Evolutionary conservation across 495 filamentous ascomycete species (phyloP).

Genomic region (Hypoxylon perforatum): DNA sequence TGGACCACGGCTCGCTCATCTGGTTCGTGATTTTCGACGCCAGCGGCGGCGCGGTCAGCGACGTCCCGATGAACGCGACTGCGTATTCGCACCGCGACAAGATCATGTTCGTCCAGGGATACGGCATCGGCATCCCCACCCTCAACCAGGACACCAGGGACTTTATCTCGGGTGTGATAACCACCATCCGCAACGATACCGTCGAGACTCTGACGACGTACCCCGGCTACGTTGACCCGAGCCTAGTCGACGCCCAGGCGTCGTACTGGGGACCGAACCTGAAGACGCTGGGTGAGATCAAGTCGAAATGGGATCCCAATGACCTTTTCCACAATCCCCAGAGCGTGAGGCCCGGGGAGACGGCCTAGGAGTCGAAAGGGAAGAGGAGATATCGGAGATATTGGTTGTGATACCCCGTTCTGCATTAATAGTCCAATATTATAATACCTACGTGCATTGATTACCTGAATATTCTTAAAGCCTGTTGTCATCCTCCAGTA

Average conservation of each 20-base stretch:
- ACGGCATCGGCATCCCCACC: constrained; percentile 61
- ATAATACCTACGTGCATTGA: constrained; percentile 27
- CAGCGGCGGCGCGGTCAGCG: constrained; percentile 64
- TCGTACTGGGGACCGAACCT: constrained; percentile 69
- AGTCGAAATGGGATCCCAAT: constrained; percentile 64
- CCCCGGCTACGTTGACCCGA: constrained; percentile 78
- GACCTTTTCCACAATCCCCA: constrained; percentile 74
- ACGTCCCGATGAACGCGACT: constrained; percentile 56
- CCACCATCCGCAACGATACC: constrained; percentile 47
- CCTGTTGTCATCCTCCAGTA: background rate
- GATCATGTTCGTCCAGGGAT: constrained; percentile 68
- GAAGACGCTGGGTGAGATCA: constrained; percentile 60
- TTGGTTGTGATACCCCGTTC: constrained; percentile 35
- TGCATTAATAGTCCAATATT: constrained; percentile 26
- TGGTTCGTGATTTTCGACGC: constrained; percentile 70
- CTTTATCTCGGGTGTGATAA: constrained; percentile 64
- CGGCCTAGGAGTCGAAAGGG: constrained; percentile 44
- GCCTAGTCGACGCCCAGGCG: constrained; percentile 57
- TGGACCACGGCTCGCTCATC: constrained; percentile 57
- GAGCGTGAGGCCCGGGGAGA: constrained; percentile 56
- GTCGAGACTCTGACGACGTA: constrained; percentile 64
- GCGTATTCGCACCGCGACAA: constrained; percentile 71
- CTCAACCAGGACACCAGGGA: constrained; percentile 51
- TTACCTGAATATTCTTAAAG: background rate
- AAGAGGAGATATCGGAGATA: constrained; percentile 13